These are phyloP conservation scores for Perilla frutescens DNA, from an alignment of 257 asterid species.

Conservation along the genomic window DNA sequence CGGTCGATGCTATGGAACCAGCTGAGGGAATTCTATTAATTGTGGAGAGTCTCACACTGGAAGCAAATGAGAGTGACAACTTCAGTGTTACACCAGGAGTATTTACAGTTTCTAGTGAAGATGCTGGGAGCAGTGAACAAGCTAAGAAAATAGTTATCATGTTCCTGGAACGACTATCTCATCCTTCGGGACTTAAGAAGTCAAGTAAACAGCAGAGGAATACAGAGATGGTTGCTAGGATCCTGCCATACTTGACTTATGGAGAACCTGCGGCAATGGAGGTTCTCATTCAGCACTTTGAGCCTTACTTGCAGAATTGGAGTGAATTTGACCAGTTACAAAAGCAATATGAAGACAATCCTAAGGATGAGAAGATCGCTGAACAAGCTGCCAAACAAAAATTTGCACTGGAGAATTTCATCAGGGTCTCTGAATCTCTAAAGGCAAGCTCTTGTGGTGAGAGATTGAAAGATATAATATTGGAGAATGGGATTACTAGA, in stretches of 20 bases:
- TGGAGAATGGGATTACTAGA: slow-evolving; percentile 89
- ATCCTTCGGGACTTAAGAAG: slow-evolving; percentile 88
- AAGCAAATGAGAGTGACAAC: slow-evolving; percentile 93
- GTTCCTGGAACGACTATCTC: slow-evolving; percentile 95
- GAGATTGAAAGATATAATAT: slow-evolving; percentile 92
- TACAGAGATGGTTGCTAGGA: slow-evolving; percentile 99
- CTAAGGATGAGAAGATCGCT: slow-evolving; percentile 76
- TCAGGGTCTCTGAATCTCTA: slow-evolving; percentile 94
- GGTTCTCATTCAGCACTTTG: slow-evolving; percentile 92
- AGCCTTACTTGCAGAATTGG: slow-evolving; percentile 91
- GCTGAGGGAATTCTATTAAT: slow-evolving; percentile 97
- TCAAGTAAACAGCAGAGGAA: slow-evolving; percentile 95
- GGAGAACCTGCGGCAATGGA: slow-evolving; percentile 99
- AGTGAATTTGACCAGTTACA: slow-evolving; percentile 78
- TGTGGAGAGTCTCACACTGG: slow-evolving; percentile 93
- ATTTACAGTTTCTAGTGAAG: slow-evolving; percentile 77
- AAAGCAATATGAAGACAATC: slow-evolving; percentile 69
- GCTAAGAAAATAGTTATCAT: slow-evolving; percentile 96
- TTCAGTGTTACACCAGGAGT: slow-evolving; percentile 81
- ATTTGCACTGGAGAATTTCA: slow-evolving; percentile 91
- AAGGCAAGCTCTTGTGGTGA: slow-evolving; percentile 98
- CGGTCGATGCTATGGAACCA: slow-evolving; percentile 98
- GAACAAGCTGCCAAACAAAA: slow-evolving; percentile 80
- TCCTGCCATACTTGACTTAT: slow-evolving; percentile 93
- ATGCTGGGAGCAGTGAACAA: slow-evolving; percentile 90